Percentiles rank a stretch among this genome's conserved stretches.
Evolutionary conservation across 257 asterid species (phyloP).

Genomic region (Solanum virginianum): DNA sequence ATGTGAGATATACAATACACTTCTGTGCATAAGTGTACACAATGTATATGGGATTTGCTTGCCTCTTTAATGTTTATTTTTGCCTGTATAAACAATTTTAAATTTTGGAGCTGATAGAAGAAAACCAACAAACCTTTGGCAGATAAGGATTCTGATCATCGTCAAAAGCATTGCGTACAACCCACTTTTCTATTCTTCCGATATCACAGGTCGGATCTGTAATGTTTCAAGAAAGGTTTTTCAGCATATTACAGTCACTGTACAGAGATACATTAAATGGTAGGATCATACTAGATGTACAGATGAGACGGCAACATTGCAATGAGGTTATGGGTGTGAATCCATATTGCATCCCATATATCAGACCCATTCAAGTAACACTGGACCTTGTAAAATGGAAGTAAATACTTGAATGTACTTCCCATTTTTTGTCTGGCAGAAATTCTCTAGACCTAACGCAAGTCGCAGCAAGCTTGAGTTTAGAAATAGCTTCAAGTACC

Average conservation of each 20-base stretch:
- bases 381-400: background rate
- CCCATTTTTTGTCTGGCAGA: background rate
- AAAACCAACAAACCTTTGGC: constrained; percentile 61
- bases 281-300: background rate
- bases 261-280: background rate
- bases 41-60: background rate
- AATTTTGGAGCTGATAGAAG: background rate
- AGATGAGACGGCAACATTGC: background rate
- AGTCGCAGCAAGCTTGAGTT: background rate
- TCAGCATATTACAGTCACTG: background rate
- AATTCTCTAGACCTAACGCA: background rate
- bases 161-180: constrained; percentile 63
- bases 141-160: constrained; percentile 81
- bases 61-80: background rate
- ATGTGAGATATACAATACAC: background rate
- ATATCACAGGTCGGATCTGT: constrained; percentile 77
- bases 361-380: background rate
- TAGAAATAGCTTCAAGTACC: background rate
- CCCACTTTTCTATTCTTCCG: constrained; percentile 97
- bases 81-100: background rate
- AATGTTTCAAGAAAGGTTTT: background rate
- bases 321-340: background rate
- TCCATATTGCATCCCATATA: background rate
- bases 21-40: background rate
- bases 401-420: background rate